Base-by-base conservation (phyloP, 2,329 filamentous ascomycete species). In the Septoria linicola region DNA sequence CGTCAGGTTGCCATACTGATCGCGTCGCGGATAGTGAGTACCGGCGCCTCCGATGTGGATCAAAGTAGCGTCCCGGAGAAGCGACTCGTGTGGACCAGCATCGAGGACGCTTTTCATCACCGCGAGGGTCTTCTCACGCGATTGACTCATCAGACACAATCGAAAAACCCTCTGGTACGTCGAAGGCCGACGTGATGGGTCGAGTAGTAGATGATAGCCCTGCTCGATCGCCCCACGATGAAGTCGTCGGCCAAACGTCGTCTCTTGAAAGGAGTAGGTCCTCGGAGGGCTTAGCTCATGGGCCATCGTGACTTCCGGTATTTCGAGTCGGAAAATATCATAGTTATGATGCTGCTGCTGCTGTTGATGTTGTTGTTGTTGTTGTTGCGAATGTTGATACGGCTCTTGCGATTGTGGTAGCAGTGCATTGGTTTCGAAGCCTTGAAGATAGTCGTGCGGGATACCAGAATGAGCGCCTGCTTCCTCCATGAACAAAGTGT, bases 191-290 rank as follows among this genome's bases (percentile, higher is more conserved):
- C 31, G 66, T 51, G 0, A 78, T 74, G 41, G 80, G 76, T 57
- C 75, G 40, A 45, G 66, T 2, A 88, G 73, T 1, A 91, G 69
- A 2, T 73, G 70, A 50, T 83, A 80, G 0, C 78, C 87, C 20
- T 75, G 70, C 68, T 95, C 87, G 1, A 84, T 60, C 2, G 82
- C 76, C 46, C 76, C 76, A 35, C 88, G 80, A 41, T 88, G 85
- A 3, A 95, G 72, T 3, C 85, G 79, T 6, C 87, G 81, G 8
- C 83, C 82, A 59, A 95, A 91, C 1, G 79, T 83, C 1, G 75
- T 72, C 66, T 91, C 87, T 20, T 81, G 75, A 50, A 80, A 78
- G 8, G 81, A 76, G 64, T 84, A 84, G 0, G 81, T 82, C 17
- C 66, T 71, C 0, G 80, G 78, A 16, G 54, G 40, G 8, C 39